Base-by-base conservation (phyloP, 345 rosid genomes). In the Gossypium mustelinum region DNA sequence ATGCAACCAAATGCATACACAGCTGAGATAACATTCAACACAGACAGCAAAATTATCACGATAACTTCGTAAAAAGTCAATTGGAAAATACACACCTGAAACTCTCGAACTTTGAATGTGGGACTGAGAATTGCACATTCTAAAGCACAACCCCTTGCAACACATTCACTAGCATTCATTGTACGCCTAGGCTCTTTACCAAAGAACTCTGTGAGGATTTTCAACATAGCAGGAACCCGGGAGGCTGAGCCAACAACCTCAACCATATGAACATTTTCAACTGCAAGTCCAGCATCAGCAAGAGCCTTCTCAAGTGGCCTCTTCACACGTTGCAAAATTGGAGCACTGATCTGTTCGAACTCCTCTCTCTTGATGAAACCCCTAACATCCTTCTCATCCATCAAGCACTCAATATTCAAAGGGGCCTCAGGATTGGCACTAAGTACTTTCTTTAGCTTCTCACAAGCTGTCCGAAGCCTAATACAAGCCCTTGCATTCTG, bases 101-200 rank as follows among this genome's bases (percentile, higher is more conserved):
- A 95, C 45, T 95, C 99, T 11, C 97, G 85, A 73, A 95, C 99
- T 89, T 93, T 93, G 58, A 95, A 95, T 3, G 97, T 93, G 22
- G 99, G 99, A 69, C 99, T 95, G 72, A 95, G 96, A 70, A 95
- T 93, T 10, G 99, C 99, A 85, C 99, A 95, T 75, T 95, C 85
- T 77, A 95, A 81, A 72, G 99, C 98, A 72, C 88, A 85, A 2
- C 98, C 99, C 70, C 91, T 89, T 0, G 98, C 87, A 62, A 95
- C 98, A 81, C 98, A 93, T 85, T 95, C 99, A 76, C 97, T 95
- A 4, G 99, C 97, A 84, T 95, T 95, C 99, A 95, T 91, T 18
- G 98, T 91, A 16, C 97, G 90, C 78, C 97, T 86, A 4, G 98
- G 98, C 83, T 93, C 99, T 83, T 95, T 95, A n/a, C 99, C 97